Percentiles rank a stretch among this genome's conserved stretches.
These are phyloP conservation scores for Tritrichomonas foetus DNA, from an alignment of 208 protist genomes.

Conservation along the genomic window DNA sequence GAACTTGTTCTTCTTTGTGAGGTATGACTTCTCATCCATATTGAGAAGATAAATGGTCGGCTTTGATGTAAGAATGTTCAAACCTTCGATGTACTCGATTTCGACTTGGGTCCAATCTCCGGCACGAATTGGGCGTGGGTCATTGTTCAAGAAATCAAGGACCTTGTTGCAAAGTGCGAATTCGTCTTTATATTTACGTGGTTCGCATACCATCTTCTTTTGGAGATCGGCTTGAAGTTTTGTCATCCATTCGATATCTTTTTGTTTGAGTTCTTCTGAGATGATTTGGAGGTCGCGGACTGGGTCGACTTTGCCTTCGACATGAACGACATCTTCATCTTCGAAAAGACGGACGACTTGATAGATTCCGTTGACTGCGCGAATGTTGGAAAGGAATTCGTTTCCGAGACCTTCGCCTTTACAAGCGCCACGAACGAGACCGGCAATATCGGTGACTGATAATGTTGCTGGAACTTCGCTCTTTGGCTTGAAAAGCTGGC, in stretches of 20 bases:
- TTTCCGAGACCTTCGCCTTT: conserved; percentile 56
- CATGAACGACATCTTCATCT: conserved; percentile 46
- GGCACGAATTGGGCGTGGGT: background rate
- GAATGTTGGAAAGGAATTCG: conserved; percentile 55
- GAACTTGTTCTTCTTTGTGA: conserved; percentile 29
- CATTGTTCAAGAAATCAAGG: background rate
- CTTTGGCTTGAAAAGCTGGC: conserved; percentile 23
- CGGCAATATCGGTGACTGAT: conserved; percentile 55
- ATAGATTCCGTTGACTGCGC: conserved; percentile 55
- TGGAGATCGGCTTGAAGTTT: background rate
- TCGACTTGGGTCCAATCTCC: conserved; percentile 31
- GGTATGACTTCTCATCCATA: conserved; percentile 19
- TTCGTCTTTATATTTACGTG: conserved; percentile 40
- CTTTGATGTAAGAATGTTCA: conserved; percentile 44
- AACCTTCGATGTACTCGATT: conserved; percentile 30
- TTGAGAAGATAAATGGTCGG: conserved; percentile 48
- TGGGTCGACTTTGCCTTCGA: conserved; percentile 54
- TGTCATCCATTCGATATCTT: conserved; percentile 41
- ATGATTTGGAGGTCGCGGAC: conserved; percentile 55
- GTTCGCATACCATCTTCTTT: background rate
- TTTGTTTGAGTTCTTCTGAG: conserved; percentile 46
- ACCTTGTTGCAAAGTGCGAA: background rate
- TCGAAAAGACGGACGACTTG: conserved; percentile 54
- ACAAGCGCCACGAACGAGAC: conserved; percentile 51
- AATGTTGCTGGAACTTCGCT: conserved; percentile 38